Conservation (phyloP, 2,329 filamentous ascomycete genomes). For the Verticillium longisporum region DNA sequence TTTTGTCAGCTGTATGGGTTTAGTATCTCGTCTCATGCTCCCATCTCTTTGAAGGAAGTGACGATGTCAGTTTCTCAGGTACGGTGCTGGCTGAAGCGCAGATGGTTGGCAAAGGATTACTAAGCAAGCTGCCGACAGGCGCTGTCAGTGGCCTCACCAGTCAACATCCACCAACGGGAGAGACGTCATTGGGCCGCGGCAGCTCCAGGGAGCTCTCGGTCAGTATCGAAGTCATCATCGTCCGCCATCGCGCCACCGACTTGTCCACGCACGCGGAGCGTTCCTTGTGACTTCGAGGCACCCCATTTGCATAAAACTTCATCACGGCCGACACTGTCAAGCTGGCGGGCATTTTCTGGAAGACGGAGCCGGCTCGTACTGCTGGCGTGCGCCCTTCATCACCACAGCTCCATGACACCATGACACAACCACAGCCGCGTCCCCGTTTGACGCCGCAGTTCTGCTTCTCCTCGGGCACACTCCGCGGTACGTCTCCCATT, state of each 20-base stretch:
- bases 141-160: background rate
- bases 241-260: background rate
- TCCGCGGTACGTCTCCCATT: conserved; percentile 50
- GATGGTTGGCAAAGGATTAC: too few relatives aligned
- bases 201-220: background rate
- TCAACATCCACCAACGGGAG: background rate
- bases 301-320: background rate
- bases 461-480: conserved; percentile 64
- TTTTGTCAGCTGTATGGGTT: too few relatives aligned
- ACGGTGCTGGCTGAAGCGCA: too few relatives aligned
- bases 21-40: too few relatives aligned
- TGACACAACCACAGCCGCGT: conserved; percentile 35
- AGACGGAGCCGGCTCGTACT: conserved; percentile 29
- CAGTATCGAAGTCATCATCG: background rate
- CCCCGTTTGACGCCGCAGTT: conserved; percentile 65
- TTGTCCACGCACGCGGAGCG: background rate
- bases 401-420: conserved; percentile 27
- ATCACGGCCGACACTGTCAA: conserved; percentile 17
- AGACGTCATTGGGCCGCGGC: background rate
- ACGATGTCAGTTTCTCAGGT: too few relatives aligned
- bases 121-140: too few relatives aligned
- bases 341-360: conserved; percentile 45
- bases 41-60: too few relatives aligned
- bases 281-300: background rate
- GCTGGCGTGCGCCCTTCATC: conserved; percentile 25